phyloP scores from a whole-genome alignment of 345 rosid species.

The Odontarrhena argentea region DNA sequence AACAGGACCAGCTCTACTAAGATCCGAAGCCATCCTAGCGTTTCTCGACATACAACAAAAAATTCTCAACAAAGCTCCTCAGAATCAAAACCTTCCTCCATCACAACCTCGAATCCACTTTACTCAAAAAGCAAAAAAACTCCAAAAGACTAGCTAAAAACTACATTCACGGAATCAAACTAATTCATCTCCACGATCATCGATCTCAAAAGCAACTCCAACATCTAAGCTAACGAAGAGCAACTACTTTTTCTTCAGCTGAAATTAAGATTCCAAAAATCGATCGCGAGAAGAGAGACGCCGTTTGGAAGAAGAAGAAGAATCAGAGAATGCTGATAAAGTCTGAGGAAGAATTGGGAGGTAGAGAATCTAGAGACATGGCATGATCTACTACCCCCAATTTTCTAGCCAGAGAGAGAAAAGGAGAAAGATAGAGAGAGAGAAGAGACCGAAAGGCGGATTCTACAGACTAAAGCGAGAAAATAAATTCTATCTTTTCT shows the following conservation, averaged over 20 bases:
- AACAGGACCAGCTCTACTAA: slow-evolving; percentile 74
- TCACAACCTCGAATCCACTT: slow-evolving; percentile 40
- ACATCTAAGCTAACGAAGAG: slow-evolving; percentile 1
- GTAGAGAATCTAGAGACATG: slow-evolving; percentile 41
- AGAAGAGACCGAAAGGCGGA: slow-evolving; percentile 38
- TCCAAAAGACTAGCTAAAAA: neutral
- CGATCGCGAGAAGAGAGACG: slow-evolving; percentile 30
- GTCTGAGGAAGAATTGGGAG: slow-evolving; percentile 28
- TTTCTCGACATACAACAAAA: slow-evolving; percentile 50
- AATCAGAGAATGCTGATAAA: slow-evolving; percentile 25
- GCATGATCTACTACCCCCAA: slow-evolving; percentile 46
- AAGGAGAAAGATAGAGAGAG: slow-evolving; percentile 22
- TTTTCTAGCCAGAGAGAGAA: slow-evolving; percentile 38
- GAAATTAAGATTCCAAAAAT: slow-evolving; percentile 18
- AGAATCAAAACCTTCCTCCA: slow-evolving; percentile 47
- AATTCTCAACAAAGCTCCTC: slow-evolving; percentile 42
- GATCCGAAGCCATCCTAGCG: slow-evolving; percentile 92
- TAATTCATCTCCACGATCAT: slow-evolving; percentile 24
- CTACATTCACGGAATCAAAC: slow-evolving; percentile 30
- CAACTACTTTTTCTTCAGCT: slow-evolving; percentile 11
- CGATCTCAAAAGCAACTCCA: slow-evolving; percentile 35
- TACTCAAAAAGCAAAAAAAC: slow-evolving; percentile 3
- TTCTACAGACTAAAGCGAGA: slow-evolving; percentile 39
- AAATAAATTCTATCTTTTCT: slow-evolving; percentile 3
- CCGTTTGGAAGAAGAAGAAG: neutral